Percentiles rank a stretch among this genome's conserved stretches.
These are phyloP conservation scores for Curvularia sp. DNA, from an alignment of 2,329 filamentous ascomycete genomes.

Conservation along the genomic window DNA sequence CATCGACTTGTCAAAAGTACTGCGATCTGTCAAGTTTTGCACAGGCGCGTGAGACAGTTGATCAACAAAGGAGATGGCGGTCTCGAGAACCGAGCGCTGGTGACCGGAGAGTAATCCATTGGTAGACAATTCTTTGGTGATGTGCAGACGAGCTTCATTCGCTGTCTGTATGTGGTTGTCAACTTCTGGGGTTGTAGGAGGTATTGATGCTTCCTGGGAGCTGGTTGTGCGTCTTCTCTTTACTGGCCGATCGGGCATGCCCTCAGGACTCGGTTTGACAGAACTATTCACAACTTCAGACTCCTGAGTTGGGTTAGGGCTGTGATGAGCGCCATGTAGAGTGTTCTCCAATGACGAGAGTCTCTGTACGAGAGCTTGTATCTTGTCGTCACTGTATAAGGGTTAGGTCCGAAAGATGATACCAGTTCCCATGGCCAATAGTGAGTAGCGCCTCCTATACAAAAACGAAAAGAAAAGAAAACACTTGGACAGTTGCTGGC, in stretches of 20 bases:
- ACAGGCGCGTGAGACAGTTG: conserved; percentile 36
- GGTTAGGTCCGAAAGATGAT: conserved; percentile 4
- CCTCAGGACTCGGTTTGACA: conserved; percentile 6
- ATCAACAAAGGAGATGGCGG: conserved; percentile 42
- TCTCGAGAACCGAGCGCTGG: conserved; percentile 43
- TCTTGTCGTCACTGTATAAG: conserved; percentile 36
- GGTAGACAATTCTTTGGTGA: conserved; percentile 41
- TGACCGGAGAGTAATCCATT: conserved; percentile 36
- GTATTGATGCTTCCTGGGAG: conserved; percentile 15
- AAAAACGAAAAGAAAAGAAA: background rate
- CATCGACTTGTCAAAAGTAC: conserved; percentile 36
- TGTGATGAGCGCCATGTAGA: conserved; percentile 23
- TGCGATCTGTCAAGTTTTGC: conserved; percentile 32
- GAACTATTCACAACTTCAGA: conserved; percentile 4
- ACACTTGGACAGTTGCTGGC: background rate
- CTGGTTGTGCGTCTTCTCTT: conserved; percentile 34
- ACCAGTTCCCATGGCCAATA: no score
- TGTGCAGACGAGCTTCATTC: conserved; percentile 36
- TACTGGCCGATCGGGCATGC: conserved; percentile 24
- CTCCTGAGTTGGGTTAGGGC: conserved; percentile 10
- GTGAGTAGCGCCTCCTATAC: background rate
- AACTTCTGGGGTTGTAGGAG: conserved; percentile 25
- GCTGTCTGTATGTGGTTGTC: conserved; percentile 31
- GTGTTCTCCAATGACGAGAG: conserved; percentile 39
- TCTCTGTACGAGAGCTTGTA: conserved; percentile 39